Conservation (phyloP, 306 rosid genomes). For the Medicago truncatula region DNA sequence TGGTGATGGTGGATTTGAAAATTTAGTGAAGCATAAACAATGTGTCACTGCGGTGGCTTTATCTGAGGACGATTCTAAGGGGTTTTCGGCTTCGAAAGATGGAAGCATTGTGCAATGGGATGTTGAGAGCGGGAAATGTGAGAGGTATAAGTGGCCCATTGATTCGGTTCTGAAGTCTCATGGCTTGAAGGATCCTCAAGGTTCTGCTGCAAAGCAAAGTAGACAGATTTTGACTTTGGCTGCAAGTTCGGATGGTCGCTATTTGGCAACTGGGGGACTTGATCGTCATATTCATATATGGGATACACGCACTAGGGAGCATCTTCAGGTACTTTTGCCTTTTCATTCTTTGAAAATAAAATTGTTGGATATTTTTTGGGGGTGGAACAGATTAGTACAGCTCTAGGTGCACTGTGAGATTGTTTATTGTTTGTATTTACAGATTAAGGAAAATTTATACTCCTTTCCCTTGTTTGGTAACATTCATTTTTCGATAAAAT, state of each 20-base stretch:
- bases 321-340: conserved; percentile 69
- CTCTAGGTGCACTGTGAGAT: conserved; percentile 4
- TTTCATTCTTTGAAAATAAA: neutral
- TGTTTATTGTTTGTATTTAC: neutral
- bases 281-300: conserved; percentile 98
- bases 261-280: conserved; percentile 88
- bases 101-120: conserved; percentile 90
- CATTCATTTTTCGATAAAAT: neutral
- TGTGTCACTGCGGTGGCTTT: conserved; percentile 81
- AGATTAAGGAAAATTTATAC: neutral
- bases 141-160: conserved; percentile 83
- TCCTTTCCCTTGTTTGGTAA: neutral
- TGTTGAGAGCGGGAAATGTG: conserved; percentile 78
- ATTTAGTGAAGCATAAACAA: conserved; percentile 75
- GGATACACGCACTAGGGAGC: conserved; percentile 90
- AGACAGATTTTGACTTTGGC: conserved; percentile 72
- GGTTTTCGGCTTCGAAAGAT: conserved; percentile 94
- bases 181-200: conserved; percentile 84
- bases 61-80: conserved; percentile 82
- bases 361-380: neutral
- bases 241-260: conserved; percentile 87
- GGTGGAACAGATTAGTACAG: neutral
- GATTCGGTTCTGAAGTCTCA: conserved; percentile 69
- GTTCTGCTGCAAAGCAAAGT: conserved; percentile 75
- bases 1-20: conserved; percentile 64